A percentile compares a stretch with the other conserved stretches of the same genome.
Evolutionary conservation across 768 basidiomycete species (phyloP).

Genomic region (Podaxis sp.): DNA sequence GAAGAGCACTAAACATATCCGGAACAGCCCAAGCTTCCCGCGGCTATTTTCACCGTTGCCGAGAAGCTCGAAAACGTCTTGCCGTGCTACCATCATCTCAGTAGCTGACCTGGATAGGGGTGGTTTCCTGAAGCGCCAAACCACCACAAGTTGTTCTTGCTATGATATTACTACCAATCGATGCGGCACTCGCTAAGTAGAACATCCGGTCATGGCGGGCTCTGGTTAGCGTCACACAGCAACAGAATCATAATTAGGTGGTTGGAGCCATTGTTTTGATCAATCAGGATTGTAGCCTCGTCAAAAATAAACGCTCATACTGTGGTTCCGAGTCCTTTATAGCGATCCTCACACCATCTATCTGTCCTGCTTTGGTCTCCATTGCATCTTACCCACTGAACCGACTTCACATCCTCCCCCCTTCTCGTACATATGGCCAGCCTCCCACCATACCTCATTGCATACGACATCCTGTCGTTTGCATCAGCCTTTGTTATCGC

Average conservation of each 20-base stretch:
- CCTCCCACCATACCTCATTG: slow-evolving; percentile 1
- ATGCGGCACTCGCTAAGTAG: no score
- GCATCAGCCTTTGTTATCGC: slow-evolving; percentile 2
- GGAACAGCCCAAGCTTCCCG: no score
- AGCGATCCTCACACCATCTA: not conserved
- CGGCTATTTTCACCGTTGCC: not conserved
- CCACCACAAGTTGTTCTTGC: no score
- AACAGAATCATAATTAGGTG: no score
- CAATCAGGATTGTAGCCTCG: not conserved
- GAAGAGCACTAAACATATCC: no score
- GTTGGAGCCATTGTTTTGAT: not conserved
- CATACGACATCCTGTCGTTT: slow-evolving; percentile 4
- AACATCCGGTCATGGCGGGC: no score
- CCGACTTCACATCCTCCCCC: not conserved
- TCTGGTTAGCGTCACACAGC: no score
- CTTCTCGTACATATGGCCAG: not conserved
- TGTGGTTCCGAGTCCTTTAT: not conserved
- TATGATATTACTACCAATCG: no score
- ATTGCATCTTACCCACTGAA: not conserved
- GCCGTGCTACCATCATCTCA: no score
- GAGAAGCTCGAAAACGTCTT: not conserved
- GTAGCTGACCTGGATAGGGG: no score
- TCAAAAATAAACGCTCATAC: not conserved
- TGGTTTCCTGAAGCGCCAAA: no score
- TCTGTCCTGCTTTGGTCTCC: not conserved